phyloP scores from a whole-genome alignment of 306 rosid species.

The Prunus mongolica region DNA sequence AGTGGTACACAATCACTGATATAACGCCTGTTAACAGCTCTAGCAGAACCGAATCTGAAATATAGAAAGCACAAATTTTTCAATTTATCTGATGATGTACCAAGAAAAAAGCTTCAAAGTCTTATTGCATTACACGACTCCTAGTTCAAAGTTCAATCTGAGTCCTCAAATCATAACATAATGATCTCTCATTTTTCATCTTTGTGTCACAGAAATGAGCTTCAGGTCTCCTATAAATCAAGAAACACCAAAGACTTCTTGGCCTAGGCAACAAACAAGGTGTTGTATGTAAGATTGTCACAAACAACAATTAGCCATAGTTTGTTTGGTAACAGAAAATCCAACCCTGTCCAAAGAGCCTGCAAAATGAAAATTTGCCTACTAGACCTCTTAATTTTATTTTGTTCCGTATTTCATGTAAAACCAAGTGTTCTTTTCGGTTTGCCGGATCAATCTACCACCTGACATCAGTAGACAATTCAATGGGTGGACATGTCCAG shows the following conservation, averaged over 20 bases:
- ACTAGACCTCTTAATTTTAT: not conserved
- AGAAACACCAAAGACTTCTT: not conserved
- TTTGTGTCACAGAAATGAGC: not conserved
- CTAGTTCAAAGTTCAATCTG: not conserved
- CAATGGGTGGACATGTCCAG: not conserved
- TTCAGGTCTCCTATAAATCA: not conserved
- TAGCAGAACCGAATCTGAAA: constrained; percentile 93
- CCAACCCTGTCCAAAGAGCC: not conserved
- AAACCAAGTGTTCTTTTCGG: not conserved
- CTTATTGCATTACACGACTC: constrained; percentile 4
- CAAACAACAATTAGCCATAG: not conserved
- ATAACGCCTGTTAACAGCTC: constrained; percentile 98
- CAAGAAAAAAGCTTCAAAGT: not conserved
- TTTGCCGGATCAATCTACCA: not conserved
- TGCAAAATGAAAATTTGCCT: not conserved
- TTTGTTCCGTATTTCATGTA: not conserved
- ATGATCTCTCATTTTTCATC: not conserved
- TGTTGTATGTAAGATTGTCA: not conserved
- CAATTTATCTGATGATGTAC: constrained; percentile 3
- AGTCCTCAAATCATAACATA: not conserved
- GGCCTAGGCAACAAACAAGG: constrained; percentile 5
- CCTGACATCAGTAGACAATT: not conserved
- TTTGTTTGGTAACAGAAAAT: not conserved
- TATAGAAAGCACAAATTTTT: constrained; percentile 11
- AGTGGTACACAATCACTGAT: constrained; percentile 96